Percentiles rank a stretch among this genome's conserved stretches.
Conservation (phyloP, 495 filamentous ascomycete species). For the Cairneyella variabilis region DNA sequence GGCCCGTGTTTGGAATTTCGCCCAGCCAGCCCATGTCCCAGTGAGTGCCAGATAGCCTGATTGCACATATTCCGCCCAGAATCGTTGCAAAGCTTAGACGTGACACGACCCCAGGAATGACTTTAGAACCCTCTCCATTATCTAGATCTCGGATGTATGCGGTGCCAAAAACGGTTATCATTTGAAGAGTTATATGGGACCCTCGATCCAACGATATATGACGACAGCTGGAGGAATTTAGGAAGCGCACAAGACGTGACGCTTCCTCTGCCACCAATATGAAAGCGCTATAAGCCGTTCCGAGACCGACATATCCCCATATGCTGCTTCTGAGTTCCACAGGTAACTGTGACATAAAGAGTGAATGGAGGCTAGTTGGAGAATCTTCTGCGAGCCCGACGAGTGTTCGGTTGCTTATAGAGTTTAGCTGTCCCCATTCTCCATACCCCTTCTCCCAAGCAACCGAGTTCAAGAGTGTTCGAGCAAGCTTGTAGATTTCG, state of each 20-base stretch:
- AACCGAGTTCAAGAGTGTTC: background rate
- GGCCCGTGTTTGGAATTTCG: constrained; percentile 4
- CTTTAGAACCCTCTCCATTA: background rate
- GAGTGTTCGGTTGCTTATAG: background rate
- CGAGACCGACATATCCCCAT: background rate
- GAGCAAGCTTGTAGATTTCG: background rate
- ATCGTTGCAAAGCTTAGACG: background rate
- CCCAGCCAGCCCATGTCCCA: constrained; percentile 18
- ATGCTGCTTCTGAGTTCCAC: background rate
- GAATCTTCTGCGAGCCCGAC: background rate
- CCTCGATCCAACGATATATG: background rate
- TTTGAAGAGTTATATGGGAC: background rate
- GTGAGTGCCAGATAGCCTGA: constrained; percentile 8
- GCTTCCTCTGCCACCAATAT: background rate
- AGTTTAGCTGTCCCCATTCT: background rate
- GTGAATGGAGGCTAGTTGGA: background rate
- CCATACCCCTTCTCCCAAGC: background rate
- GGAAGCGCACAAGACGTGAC: background rate
- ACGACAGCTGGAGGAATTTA: background rate
- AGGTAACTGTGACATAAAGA: background rate
- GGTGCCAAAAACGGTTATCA: background rate
- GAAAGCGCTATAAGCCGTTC: background rate
- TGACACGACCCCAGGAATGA: background rate
- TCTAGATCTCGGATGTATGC: background rate
- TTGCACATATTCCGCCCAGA: constrained; percentile 7